phyloP scores from a whole-genome alignment of 225 moss, liverwort and hornwort species.

The Polytrichum formosum region DNA sequence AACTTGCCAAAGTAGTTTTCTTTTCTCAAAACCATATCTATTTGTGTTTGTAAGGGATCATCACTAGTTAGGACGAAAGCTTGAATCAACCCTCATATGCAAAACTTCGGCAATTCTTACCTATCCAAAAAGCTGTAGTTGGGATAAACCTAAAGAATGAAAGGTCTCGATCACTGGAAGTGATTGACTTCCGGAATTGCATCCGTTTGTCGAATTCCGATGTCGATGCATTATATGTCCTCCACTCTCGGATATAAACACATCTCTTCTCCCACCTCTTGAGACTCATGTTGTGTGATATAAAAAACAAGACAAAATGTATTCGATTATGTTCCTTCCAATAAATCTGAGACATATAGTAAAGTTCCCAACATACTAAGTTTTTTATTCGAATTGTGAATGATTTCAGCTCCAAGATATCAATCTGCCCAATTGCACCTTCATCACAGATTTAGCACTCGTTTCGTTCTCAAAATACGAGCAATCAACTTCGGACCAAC shows the following conservation, averaged over 20 bases:
- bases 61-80: not conserved
- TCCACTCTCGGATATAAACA: conserved; percentile 34
- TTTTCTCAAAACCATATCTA: no score
- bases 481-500: conserved; percentile 13
- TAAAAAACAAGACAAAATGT: no score
- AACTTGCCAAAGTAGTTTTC: no score
- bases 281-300: no score
- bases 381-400: no score
- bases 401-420: conserved; percentile 1
- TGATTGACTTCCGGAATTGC: conserved; percentile 53
- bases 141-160: conserved; percentile 20
- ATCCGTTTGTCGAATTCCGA: conserved; percentile 43
- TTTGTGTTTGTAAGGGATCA: no score
- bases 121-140: conserved; percentile 52
- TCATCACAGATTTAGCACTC: conserved; percentile 28
- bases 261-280: no score
- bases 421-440: conserved; percentile 7
- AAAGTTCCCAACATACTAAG: no score
- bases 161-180: conserved; percentile 29
- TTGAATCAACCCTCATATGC: conserved; percentile 15
- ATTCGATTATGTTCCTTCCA: no score
- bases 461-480: conserved; percentile 46
- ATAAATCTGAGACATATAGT: no score
- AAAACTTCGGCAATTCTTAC: conserved; percentile 44
- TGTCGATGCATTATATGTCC: conserved; percentile 45